Conservation (phyloP, 2,329 filamentous ascomycete species). For the Orbilia blumenaviensis region DNA sequence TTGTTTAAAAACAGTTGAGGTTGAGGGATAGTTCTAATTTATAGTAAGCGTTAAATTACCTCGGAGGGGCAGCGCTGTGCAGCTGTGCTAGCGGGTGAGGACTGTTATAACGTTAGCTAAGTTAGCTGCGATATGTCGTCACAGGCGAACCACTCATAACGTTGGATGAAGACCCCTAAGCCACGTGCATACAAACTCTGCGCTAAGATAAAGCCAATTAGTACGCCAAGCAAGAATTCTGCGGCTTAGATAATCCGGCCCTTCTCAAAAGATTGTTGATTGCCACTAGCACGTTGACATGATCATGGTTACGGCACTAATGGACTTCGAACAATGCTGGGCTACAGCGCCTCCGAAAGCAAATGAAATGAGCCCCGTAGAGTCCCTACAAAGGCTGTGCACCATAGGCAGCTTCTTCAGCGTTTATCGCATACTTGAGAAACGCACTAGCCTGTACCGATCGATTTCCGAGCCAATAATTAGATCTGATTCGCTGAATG, state of each 20-base stretch:
- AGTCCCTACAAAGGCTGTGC: neutral
- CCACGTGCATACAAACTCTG: too few species aligned
- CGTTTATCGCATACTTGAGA: neutral
- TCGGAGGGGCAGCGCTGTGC: neutral
- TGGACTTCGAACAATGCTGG: neutral
- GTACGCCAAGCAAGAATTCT: neutral
- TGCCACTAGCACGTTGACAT: too few species aligned
- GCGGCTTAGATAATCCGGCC: conserved; percentile 9
- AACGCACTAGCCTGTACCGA: too few species aligned
- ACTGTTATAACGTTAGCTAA: neutral
- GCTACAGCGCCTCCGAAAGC: neutral
- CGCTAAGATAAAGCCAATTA: too few species aligned
- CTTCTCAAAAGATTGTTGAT: neutral
- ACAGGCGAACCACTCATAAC: neutral
- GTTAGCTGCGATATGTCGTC: neutral
- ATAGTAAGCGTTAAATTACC: neutral
- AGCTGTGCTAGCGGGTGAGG: neutral
- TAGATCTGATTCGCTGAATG: too few species aligned
- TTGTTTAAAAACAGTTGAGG: too few species aligned
- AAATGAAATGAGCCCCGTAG: neutral
- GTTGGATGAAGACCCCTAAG: too few species aligned
- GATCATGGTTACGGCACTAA: too few species aligned
- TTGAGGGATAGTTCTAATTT: neutral
- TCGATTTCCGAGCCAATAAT: neutral
- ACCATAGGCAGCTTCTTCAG: neutral